Conservation (phyloP, 306 rosid genomes). For the Glycine soja region DNA sequence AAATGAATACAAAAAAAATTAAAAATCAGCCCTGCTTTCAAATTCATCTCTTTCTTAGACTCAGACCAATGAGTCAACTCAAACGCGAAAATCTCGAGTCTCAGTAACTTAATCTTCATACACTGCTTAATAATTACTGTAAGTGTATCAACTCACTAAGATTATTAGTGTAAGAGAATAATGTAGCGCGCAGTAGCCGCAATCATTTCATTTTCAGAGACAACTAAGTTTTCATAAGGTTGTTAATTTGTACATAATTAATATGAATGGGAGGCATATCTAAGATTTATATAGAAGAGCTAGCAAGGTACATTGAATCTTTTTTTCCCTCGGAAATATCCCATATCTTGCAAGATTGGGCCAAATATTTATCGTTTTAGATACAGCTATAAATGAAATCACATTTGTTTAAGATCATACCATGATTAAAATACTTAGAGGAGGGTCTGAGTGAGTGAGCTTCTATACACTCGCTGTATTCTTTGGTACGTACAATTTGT, state of each 20-base stretch:
- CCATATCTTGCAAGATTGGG: background rate
- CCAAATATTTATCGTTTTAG: background rate
- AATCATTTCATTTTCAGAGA: conserved; percentile 39
- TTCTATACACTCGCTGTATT: too few species aligned
- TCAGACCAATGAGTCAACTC: conserved; percentile 27
- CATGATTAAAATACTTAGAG: background rate
- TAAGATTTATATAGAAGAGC: background rate
- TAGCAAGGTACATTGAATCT: conserved; percentile 10
- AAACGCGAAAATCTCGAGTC: conserved; percentile 26
- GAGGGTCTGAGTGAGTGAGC: background rate
- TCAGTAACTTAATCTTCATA: conserved; percentile 9
- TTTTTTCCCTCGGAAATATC: background rate
- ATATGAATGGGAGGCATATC: background rate
- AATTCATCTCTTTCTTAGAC: conserved; percentile 8
- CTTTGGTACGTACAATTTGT: background rate
- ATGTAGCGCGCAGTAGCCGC: background rate
- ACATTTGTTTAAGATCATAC: background rate
- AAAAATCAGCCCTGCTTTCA: background rate
- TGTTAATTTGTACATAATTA: background rate
- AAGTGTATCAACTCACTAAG: background rate
- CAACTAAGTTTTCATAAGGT: background rate
- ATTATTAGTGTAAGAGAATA: conserved; percentile 22
- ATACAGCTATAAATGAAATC: background rate
- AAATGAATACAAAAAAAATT: conserved; percentile 27
- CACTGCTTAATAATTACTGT: conserved; percentile 6